A percentile compares a stretch with the other conserved stretches of the same genome.
These are phyloP conservation scores for Nicotiana rustica DNA, from an alignment of 305 asterid species.

Conservation along the genomic window DNA sequence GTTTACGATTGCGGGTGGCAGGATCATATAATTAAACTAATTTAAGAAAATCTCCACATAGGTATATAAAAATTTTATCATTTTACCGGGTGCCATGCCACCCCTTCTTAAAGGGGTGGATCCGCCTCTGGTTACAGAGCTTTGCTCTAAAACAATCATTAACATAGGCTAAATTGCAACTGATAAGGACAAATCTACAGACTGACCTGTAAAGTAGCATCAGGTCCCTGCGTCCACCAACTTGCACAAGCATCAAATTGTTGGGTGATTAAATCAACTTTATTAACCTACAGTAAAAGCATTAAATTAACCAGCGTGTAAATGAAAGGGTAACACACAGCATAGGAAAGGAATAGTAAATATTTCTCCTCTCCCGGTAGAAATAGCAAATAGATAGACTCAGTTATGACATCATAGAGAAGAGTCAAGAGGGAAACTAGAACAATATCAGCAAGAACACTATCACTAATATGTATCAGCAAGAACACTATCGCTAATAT, in stretches of 20 bases:
- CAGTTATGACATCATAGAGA: background rate
- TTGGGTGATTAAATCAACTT: conserved; percentile 62
- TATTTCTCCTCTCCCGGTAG: conserved; percentile 12
- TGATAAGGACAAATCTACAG: conserved; percentile 21
- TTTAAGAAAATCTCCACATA: no score
- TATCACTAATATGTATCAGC: conserved; percentile 20
- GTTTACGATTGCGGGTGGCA: no score
- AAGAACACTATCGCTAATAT: conserved; percentile 1
- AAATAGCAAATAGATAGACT: background rate
- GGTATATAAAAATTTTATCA: no score
- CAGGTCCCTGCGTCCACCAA: conserved; percentile 99
- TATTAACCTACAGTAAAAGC: conserved; percentile 51
- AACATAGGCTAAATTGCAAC: background rate
- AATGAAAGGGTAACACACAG: conserved; percentile 30
- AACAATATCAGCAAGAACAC: conserved; percentile 11
- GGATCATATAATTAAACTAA: no score
- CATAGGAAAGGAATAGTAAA: conserved; percentile 36
- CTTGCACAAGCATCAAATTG: conserved; percentile 99
- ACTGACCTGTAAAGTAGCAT: conserved; percentile 84
- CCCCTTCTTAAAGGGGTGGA: no score
- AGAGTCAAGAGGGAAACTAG: background rate
- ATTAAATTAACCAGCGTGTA: conserved; percentile 30
- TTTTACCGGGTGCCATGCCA: no score
- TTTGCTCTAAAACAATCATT: background rate
- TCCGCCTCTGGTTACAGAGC: background rate